phyloP scores from a whole-genome alignment of 345 rosid species.

The Geranium brycei region DNA sequence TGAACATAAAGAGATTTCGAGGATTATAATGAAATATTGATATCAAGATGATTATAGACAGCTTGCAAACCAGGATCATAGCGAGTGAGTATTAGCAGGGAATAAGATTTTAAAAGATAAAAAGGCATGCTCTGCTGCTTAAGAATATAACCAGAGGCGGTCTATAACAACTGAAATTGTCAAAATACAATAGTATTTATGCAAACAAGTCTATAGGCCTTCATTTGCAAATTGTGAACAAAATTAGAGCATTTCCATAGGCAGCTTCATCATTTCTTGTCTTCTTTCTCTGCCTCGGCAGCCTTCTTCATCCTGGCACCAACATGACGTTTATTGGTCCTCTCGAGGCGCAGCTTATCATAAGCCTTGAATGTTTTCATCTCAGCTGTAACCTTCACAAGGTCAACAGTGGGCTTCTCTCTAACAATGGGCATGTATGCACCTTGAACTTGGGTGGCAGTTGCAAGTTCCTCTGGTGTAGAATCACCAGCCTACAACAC shows the following conservation, averaged over 20 bases:
- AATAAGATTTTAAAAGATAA: no score
- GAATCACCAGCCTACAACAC: slow-evolving; percentile 36
- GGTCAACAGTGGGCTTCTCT: slow-evolving; percentile 33
- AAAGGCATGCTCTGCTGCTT: no score
- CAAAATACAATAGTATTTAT: neutral
- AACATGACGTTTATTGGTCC: slow-evolving; percentile 13
- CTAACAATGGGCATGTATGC: slow-evolving; percentile 25
- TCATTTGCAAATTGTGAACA: neutral
- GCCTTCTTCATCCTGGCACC: slow-evolving; percentile 22
- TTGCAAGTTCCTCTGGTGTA: slow-evolving; percentile 33
- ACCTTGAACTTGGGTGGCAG: slow-evolving; percentile 37
- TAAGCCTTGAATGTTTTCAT: slow-evolving; percentile 36
- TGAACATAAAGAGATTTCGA: no score
- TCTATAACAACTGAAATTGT: neutral
- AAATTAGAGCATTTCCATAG: neutral
- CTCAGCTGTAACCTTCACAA: slow-evolving; percentile 29
- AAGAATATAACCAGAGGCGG: no score
- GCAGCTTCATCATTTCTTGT: slow-evolving; percentile 10
- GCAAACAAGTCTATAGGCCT: neutral
- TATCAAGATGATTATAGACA: no score
- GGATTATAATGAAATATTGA: no score
- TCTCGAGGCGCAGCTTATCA: slow-evolving; percentile 24
- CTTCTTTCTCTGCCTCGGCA: slow-evolving; percentile 21
- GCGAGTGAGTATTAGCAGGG: no score
- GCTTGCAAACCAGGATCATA: no score